A percentile compares a stretch with the other conserved stretches of the same genome.
These are phyloP conservation scores for Suillus tomentosus DNA, from an alignment of 768 basidiomycete species.

Conservation along the genomic window DNA sequence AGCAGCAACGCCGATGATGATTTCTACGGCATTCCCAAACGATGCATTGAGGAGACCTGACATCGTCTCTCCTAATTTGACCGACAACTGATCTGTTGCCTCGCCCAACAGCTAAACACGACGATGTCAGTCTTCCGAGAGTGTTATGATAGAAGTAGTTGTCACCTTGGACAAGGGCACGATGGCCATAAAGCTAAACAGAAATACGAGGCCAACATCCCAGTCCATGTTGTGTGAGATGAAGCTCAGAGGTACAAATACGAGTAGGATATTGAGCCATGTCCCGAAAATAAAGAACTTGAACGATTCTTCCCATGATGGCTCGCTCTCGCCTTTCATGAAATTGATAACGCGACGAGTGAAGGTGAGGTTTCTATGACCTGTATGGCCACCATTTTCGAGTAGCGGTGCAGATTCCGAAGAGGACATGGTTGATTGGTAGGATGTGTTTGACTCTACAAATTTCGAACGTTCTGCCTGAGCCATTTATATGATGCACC, in stretches of 20 bases:
- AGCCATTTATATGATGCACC: not conserved
- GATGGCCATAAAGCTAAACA: slow-evolving; percentile 79
- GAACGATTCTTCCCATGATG: slow-evolving; percentile 59
- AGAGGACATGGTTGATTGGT: slow-evolving; percentile 22
- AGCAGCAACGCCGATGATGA: too few relatives aligned
- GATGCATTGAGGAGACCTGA: not conserved
- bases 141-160: not conserved
- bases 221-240: slow-evolving; percentile 65
- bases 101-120: not conserved
- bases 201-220: slow-evolving; percentile 78
- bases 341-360: slow-evolving; percentile 34
- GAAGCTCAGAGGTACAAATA: slow-evolving; percentile 76
- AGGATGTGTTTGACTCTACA: not conserved
- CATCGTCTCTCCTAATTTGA: not conserved
- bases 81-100: not conserved
- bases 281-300: slow-evolving; percentile 61
- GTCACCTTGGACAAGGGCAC: slow-evolving; percentile 60
- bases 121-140: not conserved
- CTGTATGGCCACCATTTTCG: slow-evolving; percentile 35
- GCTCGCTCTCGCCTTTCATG: slow-evolving; percentile 60
- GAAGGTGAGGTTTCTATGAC: slow-evolving; percentile 24
- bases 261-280: slow-evolving; percentile 75
- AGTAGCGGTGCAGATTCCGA: slow-evolving; percentile 43
- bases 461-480: not conserved
- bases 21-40: too few relatives aligned